Conservation (phyloP, 257 asterid genomes). For the Orobanche coerulescens region DNA sequence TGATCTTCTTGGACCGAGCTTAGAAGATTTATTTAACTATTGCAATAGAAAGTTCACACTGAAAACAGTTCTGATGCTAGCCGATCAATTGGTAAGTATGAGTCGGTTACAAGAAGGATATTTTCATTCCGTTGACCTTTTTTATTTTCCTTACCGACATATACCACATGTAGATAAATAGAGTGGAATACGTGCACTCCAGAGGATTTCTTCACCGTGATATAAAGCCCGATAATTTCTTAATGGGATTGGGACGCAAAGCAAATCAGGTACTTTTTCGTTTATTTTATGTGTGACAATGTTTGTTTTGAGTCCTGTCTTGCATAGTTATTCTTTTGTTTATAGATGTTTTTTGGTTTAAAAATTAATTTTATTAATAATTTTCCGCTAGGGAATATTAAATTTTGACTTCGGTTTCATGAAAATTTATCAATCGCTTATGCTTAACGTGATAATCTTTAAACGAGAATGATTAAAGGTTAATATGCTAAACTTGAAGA, state of each 20-base stretch:
- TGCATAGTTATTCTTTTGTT: not conserved
- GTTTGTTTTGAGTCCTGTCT: not conserved
- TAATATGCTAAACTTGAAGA: not conserved
- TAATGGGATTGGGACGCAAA: slow-evolving; percentile 91
- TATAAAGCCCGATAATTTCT: slow-evolving; percentile 86
- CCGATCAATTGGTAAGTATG: slow-evolving; percentile 73
- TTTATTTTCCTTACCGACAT: not conserved
- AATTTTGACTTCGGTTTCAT: not conserved
- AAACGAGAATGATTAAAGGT: not conserved
- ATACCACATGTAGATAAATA: slow-evolving; percentile 41
- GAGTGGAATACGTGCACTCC: slow-evolving; percentile 80
- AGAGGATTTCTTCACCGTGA: slow-evolving; percentile 95
- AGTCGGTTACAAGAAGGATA: not conserved
- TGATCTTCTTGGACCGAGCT: slow-evolving; percentile 86
- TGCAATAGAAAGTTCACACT: slow-evolving; percentile 69
- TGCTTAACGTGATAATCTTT: not conserved
- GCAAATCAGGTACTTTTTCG: slow-evolving; percentile 65
- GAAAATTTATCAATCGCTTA: not conserved
- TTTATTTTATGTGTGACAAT: not conserved
- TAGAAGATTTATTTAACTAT: slow-evolving; percentile 79
- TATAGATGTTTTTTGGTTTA: not conserved
- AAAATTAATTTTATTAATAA: no score
- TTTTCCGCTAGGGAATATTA: no score
- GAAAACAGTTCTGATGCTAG: slow-evolving; percentile 84
- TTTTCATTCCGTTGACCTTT: not conserved